Evolutionary conservation across 805 yeast genomes (phyloP), one percentile per base, ranked within the genome.

Genomic region (Osmozyma mogii): DNA sequence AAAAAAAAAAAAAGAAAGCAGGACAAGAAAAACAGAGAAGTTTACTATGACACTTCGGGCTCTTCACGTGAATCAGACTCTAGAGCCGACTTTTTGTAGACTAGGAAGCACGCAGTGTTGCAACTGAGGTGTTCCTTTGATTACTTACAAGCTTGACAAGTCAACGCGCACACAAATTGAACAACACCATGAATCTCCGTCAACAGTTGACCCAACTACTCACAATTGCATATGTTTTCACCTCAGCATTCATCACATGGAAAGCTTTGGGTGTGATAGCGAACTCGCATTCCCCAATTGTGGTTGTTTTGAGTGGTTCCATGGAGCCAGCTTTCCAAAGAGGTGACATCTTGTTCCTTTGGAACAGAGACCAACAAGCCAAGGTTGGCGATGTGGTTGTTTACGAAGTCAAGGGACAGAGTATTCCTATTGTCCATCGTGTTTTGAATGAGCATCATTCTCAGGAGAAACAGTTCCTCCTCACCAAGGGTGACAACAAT

Each of bases 281-380:
- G 8, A 76, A 84, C 56, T 77, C 96, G 0, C 78, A 84, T 37
- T 84, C 96, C 1, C 98, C 98, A 13, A 75, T 92, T 15, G 98
- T 92, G 13, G 98, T 92, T 17, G 98, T 92, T 7, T 71, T 92
- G 28, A 87, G 97, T 1, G 98, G 98, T 5, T 89, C 97, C 2
- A 92, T 92, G 98, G 98, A 92, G 54, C 98, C 98, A 2, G 98
- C 98, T 2, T 92, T 92, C 69, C 96, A 92, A 58, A 74, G 98
- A 58, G 98, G 98, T 29, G 98, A 92, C 52, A 79, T 92, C 11
- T 61, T 92, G 37, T 78, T 92, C 47, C 63, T 92, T 33, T 88
- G 95, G 95, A 92, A 92, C 56, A 68, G 96, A 42, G 76, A 80
- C 32, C 48, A 58, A 13, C 52, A 56, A 17, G 75, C 78, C 13